Base-by-base conservation (phyloP, 225 moss, liverwort and hornwort species). In the Marchantia paleacea region DNA sequence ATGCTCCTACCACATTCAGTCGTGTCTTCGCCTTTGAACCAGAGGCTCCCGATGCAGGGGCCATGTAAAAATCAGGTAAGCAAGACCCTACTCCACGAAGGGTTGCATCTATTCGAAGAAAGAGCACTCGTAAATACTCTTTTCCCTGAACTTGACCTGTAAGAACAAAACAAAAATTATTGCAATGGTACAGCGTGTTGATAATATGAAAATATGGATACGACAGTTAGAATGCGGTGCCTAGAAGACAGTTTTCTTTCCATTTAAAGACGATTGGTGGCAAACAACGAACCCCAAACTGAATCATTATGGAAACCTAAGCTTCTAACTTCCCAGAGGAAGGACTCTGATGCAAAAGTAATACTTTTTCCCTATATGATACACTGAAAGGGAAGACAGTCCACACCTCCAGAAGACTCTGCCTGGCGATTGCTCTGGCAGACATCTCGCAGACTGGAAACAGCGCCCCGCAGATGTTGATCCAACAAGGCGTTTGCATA, bases 21-120 rank as follows among this genome's bases (percentile, higher is more conserved):
- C 86, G 81, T 62, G 61, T 85, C 75, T 85, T 82, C 16, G 47
- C 9, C 26, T 25, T 82, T 68, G 77, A n/a, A 79, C 76, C 86
- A 48, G 76, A 55, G 14, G 58, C 72, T 75, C 25, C 55, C 2
- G 16, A 67, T 19, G 78, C 69, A 53, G 65, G 78, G 71, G 78
- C 29, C 75, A 84, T 69, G 62, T 90, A 85, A 80, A 95, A 99
- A 82, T 95, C 99, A 63, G 91, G 92, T 81, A 99, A 92, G 83
- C 99, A 94, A 79, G 99, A 92, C 55, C 91, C 92, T 52, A 94
- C 99, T 74, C 99, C 99, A 83, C 91, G 92, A n/a, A 99, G 89
- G 50, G 91, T 85, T 72, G 92, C 95, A 92, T 95, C 94, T 66
- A 99, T 89, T 81, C 99, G 99, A 69, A 99, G 88, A 62, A 99